Base-by-base conservation (phyloP, 331 rosid genomes). In the Malus hybrid region DNA sequence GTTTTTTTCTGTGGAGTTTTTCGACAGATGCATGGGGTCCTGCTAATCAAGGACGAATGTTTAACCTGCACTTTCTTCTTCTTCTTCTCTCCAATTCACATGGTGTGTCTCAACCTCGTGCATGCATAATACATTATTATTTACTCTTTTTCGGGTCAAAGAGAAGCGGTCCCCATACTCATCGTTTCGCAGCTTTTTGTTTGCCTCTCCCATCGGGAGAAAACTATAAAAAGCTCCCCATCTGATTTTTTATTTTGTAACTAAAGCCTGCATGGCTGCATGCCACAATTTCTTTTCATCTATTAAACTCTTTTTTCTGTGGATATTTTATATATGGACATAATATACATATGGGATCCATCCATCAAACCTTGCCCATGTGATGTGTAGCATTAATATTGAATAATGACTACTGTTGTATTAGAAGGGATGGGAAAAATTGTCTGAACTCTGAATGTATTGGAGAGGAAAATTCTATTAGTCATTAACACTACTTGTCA, bases 61-160 rank as follows among this genome's bases (percentile, higher is more conserved):
- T n/a, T 33, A 81, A 36, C 42, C 10, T 36, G 42, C 42, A 36
- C 29, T 26, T 36, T 61, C 58, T 63, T 70, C 67, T 56, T 24
- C 33, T 60, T 5, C 16, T 71, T 48, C 46, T 39, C 46, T 39
- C 46, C 46, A 8, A 26, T 4, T 65, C 89, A 81, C 81, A 77
- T 82, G 97, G 89, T 82, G 68, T 88, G 90, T 68, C 48, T 63
- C 78, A 39, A 53, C 83, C 61, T 30, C 29, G 73, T 68, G 14
- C 7, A 8, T 39, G 9, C 20, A 16, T 61, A 63, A 19, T 6
- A 71, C 50, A 77, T 75, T 20, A 19, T 57, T n/a, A 19, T 57
- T 20, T 56, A 18, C 12, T 56, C 10, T 10, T 57, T 77, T 63
- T 29, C 9, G 64, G 81, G 96, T 87, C 90, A 80, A 30, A 9